Evolutionary conservation across 305 asterid species (phyloP), one percentile per base, ranked within the genome.

Genomic region (Fraxinus albicans): DNA sequence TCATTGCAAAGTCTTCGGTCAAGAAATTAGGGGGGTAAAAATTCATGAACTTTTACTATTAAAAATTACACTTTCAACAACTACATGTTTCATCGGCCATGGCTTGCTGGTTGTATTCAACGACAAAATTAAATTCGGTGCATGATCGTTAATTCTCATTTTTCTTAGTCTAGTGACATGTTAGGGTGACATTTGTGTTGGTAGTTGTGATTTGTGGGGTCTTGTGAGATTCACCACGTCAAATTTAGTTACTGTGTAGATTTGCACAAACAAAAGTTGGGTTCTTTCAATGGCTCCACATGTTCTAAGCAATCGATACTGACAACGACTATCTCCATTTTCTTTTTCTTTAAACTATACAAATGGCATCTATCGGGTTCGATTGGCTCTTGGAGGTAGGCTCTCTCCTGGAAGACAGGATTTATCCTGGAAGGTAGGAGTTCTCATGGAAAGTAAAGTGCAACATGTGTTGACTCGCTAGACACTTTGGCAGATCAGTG

Each of bases 131-230:
- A 12, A 21, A 21, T 42, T 38, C 5, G 60, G 60, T 13, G 35
- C 33, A 21, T 9, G n/a, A 2, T 35, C n/a, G 53, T 35, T 0
- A 60, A 60, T 67, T 29, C 17, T 69, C n/a, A 69, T 25, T 29
- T 67, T 69, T 69, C 38, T 69, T 29, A 10, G 8, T 9, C n/a
- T 12, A 7, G 13, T n/a, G 29, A 21, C 70, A 6, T n/a, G 67
- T 55, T 55, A 17, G 25, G 7, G 35, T 23, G 73, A 1, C 74
- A 67, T 3, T 42, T 5, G 25, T 42, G 13, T 75, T 76, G 82
- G 87, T 85, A 85, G 86, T 79, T 84, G 83, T 58, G 88, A 86
- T 89, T 85, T 85, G 90, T 58, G 84, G 88, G 90, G 88, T 88
- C 88, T 80, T 42, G 17, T 19, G 4, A 85, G 86, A 88, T 87